These are phyloP conservation scores for Gelatoporia subvermispora DNA, from an alignment of 768 basidiomycete genomes.

Conservation along the genomic window DNA sequence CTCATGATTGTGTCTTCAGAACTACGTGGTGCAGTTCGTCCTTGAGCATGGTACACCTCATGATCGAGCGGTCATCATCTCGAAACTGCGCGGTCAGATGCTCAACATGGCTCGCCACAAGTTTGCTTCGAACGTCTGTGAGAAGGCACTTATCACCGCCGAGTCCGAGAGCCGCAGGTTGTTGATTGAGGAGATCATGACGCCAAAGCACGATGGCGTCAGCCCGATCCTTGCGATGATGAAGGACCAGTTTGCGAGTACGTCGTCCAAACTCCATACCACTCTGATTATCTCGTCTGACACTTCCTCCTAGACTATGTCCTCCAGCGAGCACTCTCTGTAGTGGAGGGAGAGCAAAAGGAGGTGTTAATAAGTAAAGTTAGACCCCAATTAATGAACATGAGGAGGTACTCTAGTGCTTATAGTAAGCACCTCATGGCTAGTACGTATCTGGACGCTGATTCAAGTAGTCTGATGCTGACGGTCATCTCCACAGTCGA, in stretches of 20 bases:
- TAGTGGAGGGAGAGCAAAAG: constrained; percentile 70
- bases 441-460: constrained; percentile 44
- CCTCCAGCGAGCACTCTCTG: constrained; percentile 68
- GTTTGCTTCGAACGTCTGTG: constrained; percentile 94
- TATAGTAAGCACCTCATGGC: constrained; percentile 80
- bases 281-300: background rate
- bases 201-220: constrained; percentile 55
- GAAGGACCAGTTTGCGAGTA: constrained; percentile 88
- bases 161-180: constrained; percentile 57
- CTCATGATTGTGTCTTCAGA: constrained; percentile 39
- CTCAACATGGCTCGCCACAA: constrained; percentile 80
- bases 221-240: constrained; percentile 67
- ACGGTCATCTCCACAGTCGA: constrained; percentile 46
- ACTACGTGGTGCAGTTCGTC: constrained; percentile 94
- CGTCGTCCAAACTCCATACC: constrained; percentile 27
- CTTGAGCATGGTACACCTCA: constrained; percentile 72
- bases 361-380: constrained; percentile 58
- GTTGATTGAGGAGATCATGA: constrained; percentile 81
- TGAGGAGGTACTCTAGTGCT: constrained; percentile 67
- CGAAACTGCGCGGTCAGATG: constrained; percentile 72
- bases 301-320: constrained; percentile 62
- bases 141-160: constrained; percentile 76
- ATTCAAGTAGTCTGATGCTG: background rate
- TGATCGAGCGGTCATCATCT: constrained; percentile 64
- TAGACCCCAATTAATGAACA: constrained; percentile 60